These are phyloP conservation scores for Saccharomyces cerevisiae DNA, from an alignment of 805 yeast species.

Conservation along the genomic window DNA sequence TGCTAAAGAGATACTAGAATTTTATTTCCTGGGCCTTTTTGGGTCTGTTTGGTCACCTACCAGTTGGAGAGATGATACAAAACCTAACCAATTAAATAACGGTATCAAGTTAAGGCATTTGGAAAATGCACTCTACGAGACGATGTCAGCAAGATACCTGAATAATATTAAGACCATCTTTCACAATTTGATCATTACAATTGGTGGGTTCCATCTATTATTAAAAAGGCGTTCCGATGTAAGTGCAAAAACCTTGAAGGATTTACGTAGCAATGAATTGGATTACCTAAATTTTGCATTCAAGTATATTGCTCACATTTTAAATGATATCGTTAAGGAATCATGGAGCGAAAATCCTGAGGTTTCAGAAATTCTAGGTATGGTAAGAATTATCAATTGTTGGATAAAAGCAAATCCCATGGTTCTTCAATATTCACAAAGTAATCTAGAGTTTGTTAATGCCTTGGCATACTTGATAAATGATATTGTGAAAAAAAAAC, in stretches of 20 bases:
- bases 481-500: constrained; percentile 14
- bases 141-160: constrained; percentile 19
- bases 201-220: constrained; percentile 26
- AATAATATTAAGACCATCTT: constrained; percentile 23
- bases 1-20: constrained; percentile 28
- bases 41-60: constrained; percentile 20
- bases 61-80: constrained; percentile 14
- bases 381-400: constrained; percentile 43
- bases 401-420: constrained; percentile 49
- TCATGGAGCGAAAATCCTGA: constrained; percentile 5
- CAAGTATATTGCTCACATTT: constrained; percentile 32
- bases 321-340: constrained; percentile 6
- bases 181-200: constrained; percentile 15
- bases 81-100: constrained; percentile 4
- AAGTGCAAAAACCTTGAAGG: constrained; percentile 6
- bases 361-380: constrained; percentile 21
- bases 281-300: constrained; percentile 35
- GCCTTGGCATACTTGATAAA: constrained; percentile 28
- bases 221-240: constrained; percentile 2
- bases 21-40: constrained; percentile 24
- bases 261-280: constrained; percentile 5
- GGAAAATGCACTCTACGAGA: constrained; percentile 15
- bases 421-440: constrained; percentile 32
- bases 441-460: constrained; percentile 27
- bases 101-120: constrained; percentile 14